Evolutionary conservation across 768 basidiomycete genomes (phyloP), one percentile per base, ranked within the genome.

Genomic region (Cantharellus cinnabarinus): DNA sequence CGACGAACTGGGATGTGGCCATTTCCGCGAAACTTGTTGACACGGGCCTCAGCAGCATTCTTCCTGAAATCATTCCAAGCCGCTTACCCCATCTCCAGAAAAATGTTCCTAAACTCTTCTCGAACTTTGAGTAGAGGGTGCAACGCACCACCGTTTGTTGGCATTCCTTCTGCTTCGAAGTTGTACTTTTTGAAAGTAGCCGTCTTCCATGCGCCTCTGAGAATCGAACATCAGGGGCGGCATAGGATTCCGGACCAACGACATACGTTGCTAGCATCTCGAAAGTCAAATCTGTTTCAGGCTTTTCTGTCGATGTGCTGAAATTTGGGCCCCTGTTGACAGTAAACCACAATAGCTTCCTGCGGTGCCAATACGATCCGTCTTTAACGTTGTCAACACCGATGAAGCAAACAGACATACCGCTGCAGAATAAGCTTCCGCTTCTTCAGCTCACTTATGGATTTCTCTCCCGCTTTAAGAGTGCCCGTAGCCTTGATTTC

Each of bases 141-240:
- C 39, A 98, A 74, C 10, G 93, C 90, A 44, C 95, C 95, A 29
- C 20, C 20, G 20, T 29, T 29, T 29, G 20, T 29, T 29, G 20
- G 87, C 38, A 83, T 79, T 57, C 95, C 95, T 63, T 91, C 91
- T 0, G 95, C 93, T 64, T 94, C 91, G 65, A 98, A 98, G 72
- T 99, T 99, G 73, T 98, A 99, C 70, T 93, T 91, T 69, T 99
- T 99, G 78, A 88, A 99, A 4, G 76, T 77, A 1, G 94, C 78
- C 0, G 81, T 83, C 71, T 95, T 93, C 95, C 95, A 98, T 15
- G 87, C 73, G 4, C 93, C 95, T 42, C 94, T 98, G 65, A 29
- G 5, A 41, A 44, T 20, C 4, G n/a, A 37, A 41, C 42, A 20
- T 38, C 10, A 38, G n/a, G 39, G 4, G 54, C 20, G 41, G 42